Evolutionary conservation across 2,329 filamentous ascomycete species (phyloP), one percentile per base, ranked within the genome.

Genomic region (Xylaria sp.): DNA sequence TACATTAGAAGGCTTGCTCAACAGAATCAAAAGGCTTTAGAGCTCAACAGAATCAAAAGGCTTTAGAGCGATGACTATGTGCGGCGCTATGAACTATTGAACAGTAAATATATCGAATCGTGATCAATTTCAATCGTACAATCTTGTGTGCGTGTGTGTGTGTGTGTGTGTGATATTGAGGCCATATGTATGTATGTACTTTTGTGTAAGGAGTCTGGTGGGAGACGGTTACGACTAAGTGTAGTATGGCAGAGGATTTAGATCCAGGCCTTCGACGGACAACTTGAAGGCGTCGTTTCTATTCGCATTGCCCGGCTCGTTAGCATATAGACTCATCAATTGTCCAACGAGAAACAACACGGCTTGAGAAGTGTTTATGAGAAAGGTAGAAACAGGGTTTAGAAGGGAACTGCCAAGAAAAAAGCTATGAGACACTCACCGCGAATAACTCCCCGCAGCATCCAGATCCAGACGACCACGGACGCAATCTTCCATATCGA

Each of bases 401-500:
- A 25, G 25, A 6, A 25, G 25, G 13, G 7, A n/a, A 23, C 13
- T 13, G 25, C 1, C 4, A 31, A 18, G 34, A 39, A 18, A 13
- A 2, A 34, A 50, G 25, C 15, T 28, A 60, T 37, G 31, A 51
- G 39, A 41, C 31, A 34, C 90, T 71, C 87, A 92, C 78, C 94
- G 87, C 2, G 93, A 94, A 80, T 97, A 97, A 77, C 91, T 94
- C 0, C 94, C 94, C 1, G 89, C 93, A 46, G 93, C 90, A 82
- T 97, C 94, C 56, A 97, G 79, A 79, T 97, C 94, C 72, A 97
- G 79, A 62, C 93, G 84, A 0, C 94, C 94, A 10, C 93, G 86
- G 73, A 94, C 88, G 75, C 94, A 97, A 73, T 97, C 94, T 57
- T 97, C 92, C 76, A 98, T 91, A 76, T 98, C 94, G 3, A 94